Base-by-base conservation (phyloP, 1,139 yeast species). In the Pichia sp. region DNA sequence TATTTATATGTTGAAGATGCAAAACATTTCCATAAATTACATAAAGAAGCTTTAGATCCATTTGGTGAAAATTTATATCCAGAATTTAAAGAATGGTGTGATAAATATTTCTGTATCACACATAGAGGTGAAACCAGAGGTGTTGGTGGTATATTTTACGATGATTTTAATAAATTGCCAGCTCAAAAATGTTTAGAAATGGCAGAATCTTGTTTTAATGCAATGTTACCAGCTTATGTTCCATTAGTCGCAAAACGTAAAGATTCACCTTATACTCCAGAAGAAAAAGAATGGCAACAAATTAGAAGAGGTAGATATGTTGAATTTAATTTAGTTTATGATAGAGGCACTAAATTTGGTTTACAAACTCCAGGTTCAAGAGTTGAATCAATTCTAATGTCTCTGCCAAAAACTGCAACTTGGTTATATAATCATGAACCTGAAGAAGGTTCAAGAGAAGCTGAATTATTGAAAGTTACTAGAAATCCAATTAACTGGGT, bases 331-430 rank as follows among this genome's bases (percentile, higher is more conserved):
- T 74, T 92, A 62, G 95, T 92, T 42, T 82, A 86, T 62, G 98
- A 92, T 65, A 79, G 98, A 68, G 98, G 98, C 47, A 92, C 98
- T 39, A 90, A 90, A 58, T 92, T 92, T 62, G 98, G 98, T 25
- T 70, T 92, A 54, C 92, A 85, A 62, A 90, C 98, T 2, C 98
- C 98, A 1, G 96, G 96, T 8, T 85, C 96, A 6, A 76, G 98
- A 60, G 79, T 90, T 28, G 98, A 92, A 66, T 80, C 90, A 56
- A 92, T 92, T 52, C 73, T 92, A 61, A 89, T 92, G 87, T 82
- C 95, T 31, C 71, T 92, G 59, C 98, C 98, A 12, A 74, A 80
- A 46, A 82, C 89, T 41, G 97, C 96, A 26, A 74, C 87, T 33
- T 92, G 98, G 98, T 73, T 76, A 43, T 92, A 92, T 63, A 80